Evolutionary conservation across 2,329 filamentous ascomycete species (phyloP), one percentile per base, ranked within the genome.

Genomic region (Rhinocladiella mackenziei): DNA sequence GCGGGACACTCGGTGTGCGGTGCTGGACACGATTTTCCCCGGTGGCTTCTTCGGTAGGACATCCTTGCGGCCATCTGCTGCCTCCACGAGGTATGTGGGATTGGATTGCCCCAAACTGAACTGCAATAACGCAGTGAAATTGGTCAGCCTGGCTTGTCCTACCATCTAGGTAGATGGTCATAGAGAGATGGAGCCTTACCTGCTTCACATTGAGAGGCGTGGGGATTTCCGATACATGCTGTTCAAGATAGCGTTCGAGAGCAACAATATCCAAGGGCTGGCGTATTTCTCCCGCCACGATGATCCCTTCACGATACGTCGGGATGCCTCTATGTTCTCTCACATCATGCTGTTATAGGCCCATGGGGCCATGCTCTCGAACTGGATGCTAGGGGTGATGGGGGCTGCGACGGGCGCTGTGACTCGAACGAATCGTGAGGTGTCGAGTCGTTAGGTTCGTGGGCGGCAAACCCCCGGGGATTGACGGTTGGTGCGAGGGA

Each of bases 51-150:
- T 97, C 65, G 92, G 87, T 72, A 97, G 78, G 23, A 98, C 92
- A 69, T 83, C 95, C 62, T 82, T 81, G 56, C 72, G 65, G 39
- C 81, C 80, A 62, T 81, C 74, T 54, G 80, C 74, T 39, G 81
- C 81, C 11, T 82, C 94, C 60, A 97, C 75, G 60, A 91, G 87
- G 70, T 97, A 98, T 2, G 92, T 98, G 31, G 92, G 92, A 64
- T 97, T 98, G 45, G 88, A 95, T 70, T 97, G 92, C 48, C 92
- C 92, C 64, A 94, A 97, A 59, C 89, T 88, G 64, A 97, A 98
- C 86, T 97, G 60, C 23, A 28, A 14, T 10, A 6, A n/a, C n/a
- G n/a, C n/a, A n/a, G n/a, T n/a, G n/a, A n/a, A n/a, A n/a, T n/a
- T n/a, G n/a, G n/a, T n/a, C n/a, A n/a, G n/a, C n/a, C n/a, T 14